Conservation (phyloP, 2,329 filamentous ascomycete species). For the Cladosporium sp. region DNA sequence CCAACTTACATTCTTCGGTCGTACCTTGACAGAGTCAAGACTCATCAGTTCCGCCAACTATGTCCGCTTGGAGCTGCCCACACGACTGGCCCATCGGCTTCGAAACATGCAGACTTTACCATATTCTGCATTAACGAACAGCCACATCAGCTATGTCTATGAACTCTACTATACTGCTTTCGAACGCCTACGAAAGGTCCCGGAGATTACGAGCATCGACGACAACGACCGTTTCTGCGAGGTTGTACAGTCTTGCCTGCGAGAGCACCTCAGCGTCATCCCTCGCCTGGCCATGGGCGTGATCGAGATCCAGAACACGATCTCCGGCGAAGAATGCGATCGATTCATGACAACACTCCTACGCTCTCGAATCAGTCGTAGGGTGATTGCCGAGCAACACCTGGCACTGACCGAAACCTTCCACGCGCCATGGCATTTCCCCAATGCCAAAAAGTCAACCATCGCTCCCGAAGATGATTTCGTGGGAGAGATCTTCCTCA, state of each 20-base stretch:
- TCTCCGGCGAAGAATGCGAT: constrained; percentile 77
- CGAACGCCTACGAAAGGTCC: constrained; percentile 77
- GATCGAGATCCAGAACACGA: constrained; percentile 77
- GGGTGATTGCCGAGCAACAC: constrained; percentile 97
- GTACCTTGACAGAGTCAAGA: constrained; percentile 82
- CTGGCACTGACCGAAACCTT: constrained; percentile 92
- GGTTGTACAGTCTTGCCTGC: constrained; percentile 70
- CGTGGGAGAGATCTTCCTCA: constrained; percentile 91
- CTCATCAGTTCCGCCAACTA: constrained; percentile 96
- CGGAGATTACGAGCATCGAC: constrained; percentile 76
- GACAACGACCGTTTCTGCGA: constrained; percentile 88
- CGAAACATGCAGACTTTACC: constrained; percentile 96
- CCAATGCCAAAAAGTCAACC: constrained; percentile 63
- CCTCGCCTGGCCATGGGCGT: constrained; percentile 93
- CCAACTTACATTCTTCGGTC: constrained; percentile 94
- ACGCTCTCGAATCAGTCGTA: constrained; percentile 84
- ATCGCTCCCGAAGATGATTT: constrained; percentile 67
- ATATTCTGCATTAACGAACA: constrained; percentile 93
- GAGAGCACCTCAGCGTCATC: constrained; percentile 87
- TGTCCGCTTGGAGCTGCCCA: constrained; percentile 89
- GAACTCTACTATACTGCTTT: constrained; percentile 97
- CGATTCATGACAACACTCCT: constrained; percentile 93
- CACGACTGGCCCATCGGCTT: constrained; percentile 82
- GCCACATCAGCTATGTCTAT: constrained; percentile 89
- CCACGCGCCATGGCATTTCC: constrained; percentile 83